Evolutionary conservation across 768 basidiomycete species (phyloP).

Genomic region (Boletus pseudo-olivaceus): DNA sequence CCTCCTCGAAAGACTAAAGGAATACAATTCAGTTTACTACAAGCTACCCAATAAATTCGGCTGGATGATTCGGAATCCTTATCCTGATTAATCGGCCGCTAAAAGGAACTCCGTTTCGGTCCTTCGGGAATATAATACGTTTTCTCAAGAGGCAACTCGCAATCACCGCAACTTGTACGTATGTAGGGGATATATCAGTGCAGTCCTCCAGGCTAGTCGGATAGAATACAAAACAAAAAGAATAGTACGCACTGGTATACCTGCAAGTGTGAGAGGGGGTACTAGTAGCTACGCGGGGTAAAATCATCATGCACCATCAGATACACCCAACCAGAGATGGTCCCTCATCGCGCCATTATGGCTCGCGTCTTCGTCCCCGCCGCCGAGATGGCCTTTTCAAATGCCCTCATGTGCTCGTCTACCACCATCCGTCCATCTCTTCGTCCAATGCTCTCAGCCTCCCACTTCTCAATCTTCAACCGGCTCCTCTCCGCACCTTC

Average conservation of each 20-base stretch:
- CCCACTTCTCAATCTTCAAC: slow-evolving; percentile 75
- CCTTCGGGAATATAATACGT: background rate
- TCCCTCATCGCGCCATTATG: slow-evolving; percentile 68
- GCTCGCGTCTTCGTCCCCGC: slow-evolving; percentile 74
- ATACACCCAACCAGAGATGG: background rate
- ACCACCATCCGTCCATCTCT: slow-evolving; percentile 67
- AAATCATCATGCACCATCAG: slow-evolving; percentile 2
- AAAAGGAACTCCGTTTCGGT: too few relatives aligned
- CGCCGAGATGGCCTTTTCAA: slow-evolving; percentile 67
- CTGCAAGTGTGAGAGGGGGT: slow-evolving; percentile 8
- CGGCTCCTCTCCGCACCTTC: slow-evolving; percentile 83
- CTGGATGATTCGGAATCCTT: too few relatives aligned
- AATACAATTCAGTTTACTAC: too few relatives aligned
- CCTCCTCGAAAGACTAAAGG: too few relatives aligned
- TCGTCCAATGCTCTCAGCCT: slow-evolving; percentile 45
- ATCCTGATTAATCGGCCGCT: too few relatives aligned
- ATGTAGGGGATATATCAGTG: background rate
- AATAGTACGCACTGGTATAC: slow-evolving; percentile 18
- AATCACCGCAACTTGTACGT: background rate
- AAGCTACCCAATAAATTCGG: too few relatives aligned
- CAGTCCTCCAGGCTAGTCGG: background rate
- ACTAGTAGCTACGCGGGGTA: slow-evolving; percentile 10
- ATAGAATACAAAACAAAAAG: slow-evolving; percentile 22
- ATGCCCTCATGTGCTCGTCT: slow-evolving; percentile 74
- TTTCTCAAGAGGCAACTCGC: background rate